Conservation (phyloP, 345 rosid species). For the Psidium friedrichsthalianum region DNA sequence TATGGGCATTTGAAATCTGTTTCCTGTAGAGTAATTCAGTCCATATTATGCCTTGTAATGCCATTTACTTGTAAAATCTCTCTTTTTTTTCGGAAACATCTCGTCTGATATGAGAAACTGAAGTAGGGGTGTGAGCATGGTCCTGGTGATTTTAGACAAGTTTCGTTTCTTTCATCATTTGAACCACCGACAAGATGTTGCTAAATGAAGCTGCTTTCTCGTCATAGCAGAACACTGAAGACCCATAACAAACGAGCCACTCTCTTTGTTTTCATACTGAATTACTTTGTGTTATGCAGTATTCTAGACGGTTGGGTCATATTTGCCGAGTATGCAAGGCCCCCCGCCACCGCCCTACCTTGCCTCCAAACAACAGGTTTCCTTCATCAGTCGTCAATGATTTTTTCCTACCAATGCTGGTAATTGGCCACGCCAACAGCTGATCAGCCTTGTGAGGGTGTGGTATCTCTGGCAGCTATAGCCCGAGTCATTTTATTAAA, state of each 20-base stretch:
- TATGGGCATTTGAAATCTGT: neutral
- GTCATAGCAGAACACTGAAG: neutral
- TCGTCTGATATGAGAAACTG: neutral
- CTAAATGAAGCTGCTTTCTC: neutral
- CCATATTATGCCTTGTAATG: neutral
- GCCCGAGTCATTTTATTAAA: neutral
- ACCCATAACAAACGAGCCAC: neutral
- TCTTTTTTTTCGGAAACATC: neutral
- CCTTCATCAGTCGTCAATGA: neutral
- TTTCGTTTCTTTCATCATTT: neutral
- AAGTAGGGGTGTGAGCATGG: neutral
- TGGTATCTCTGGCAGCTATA: neutral
- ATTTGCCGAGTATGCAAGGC: constrained; percentile 45
- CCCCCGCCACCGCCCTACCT: constrained; percentile 10
- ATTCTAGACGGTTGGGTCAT: constrained; percentile 54
- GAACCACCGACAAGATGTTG: neutral
- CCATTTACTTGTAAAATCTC: neutral
- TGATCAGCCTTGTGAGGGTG: neutral
- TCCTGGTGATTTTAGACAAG: neutral
- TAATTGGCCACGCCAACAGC: neutral
- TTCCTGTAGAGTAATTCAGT: neutral
- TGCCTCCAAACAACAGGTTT: constrained; percentile 4
- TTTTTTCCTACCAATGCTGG: neutral
- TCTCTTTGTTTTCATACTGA: neutral
- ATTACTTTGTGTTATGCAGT: constrained; percentile 16